Conservation (phyloP, 495 filamentous ascomycete genomes). For the Aspergillus diversus region DNA sequence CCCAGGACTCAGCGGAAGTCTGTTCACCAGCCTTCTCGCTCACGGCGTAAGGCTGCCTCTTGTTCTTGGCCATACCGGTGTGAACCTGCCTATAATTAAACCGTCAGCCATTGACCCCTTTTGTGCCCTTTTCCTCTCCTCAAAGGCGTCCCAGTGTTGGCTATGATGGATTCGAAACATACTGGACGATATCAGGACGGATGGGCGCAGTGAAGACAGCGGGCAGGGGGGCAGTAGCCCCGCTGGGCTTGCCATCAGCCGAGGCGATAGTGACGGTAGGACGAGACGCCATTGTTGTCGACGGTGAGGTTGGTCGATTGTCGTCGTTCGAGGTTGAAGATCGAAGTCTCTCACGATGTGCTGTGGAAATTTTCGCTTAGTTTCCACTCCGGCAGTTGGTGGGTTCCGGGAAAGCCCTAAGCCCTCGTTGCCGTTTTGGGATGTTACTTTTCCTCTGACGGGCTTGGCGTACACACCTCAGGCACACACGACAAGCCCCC, state of each 20-base stretch:
- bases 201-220: constrained; percentile 95
- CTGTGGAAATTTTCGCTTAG: constrained; percentile 55
- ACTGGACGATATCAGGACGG: constrained; percentile 98
- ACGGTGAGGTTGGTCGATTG: constrained; percentile 41
- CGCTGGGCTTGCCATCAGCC: constrained; percentile 88
- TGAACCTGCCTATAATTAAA: constrained; percentile 70
- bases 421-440: constrained; percentile 37
- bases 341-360: constrained; percentile 39
- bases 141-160: constrained; percentile 25
- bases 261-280: constrained; percentile 93
- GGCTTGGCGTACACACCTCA: constrained; percentile 12
- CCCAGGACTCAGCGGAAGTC: constrained; percentile 99
- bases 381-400: constrained; percentile 32
- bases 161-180: constrained; percentile 38
- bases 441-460: neutral
- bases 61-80: constrained; percentile 99
- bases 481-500: no score
- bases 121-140: neutral
- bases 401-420: constrained; percentile 41
- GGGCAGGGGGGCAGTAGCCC: constrained; percentile 84
- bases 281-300: constrained; percentile 82
- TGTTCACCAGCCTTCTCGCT: constrained; percentile 99
- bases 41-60: constrained; percentile 98
- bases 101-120: constrained; percentile 38
- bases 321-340: constrained; percentile 52